phyloP scores from a whole-genome alignment of 208 protist genomes.

The Angomonas ambiguus region DNA sequence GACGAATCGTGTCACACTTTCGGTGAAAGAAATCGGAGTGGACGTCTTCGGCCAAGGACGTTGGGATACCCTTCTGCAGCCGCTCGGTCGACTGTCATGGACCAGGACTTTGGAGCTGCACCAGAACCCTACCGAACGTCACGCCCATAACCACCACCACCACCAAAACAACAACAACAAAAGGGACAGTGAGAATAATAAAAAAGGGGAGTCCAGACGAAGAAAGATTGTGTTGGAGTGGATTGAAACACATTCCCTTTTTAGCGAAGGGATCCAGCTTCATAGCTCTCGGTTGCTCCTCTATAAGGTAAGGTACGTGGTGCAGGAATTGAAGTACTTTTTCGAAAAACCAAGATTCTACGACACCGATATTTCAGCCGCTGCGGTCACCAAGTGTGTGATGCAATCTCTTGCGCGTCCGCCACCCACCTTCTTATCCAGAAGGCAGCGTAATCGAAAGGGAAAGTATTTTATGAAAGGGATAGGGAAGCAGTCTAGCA shows the following conservation, averaged over 20 bases:
- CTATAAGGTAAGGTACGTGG: constrained; percentile 56
- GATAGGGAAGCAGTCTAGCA: neutral
- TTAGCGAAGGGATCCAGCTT: constrained; percentile 48
- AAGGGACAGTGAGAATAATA: too few species aligned
- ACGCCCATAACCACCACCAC: neutral
- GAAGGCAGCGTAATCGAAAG: too few species aligned
- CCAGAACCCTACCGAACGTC: constrained; percentile 18
- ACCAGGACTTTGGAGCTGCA: constrained; percentile 35
- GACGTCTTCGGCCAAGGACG: constrained; percentile 68
- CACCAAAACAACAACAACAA: neutral
- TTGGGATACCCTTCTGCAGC: constrained; percentile 58
- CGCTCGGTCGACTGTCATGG: constrained; percentile 29
- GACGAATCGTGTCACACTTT: constrained; percentile 14
- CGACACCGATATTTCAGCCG: neutral
- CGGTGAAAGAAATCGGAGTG: constrained; percentile 28
- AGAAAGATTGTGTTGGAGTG: neutral
- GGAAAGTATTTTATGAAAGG: too few species aligned
- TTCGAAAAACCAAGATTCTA: neutral
- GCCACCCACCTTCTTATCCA: too few species aligned
- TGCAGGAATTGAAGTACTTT: constrained; percentile 19
- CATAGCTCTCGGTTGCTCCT: constrained; percentile 53
- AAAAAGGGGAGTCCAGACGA: too few species aligned
- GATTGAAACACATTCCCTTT: constrained; percentile 14
- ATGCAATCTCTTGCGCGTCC: too few species aligned
- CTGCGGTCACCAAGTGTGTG: neutral